Percentiles rank a stretch among this genome's conserved stretches.
Evolutionary conservation across 257 asterid species (phyloP).

Genomic region (Verbascum thapsus): DNA sequence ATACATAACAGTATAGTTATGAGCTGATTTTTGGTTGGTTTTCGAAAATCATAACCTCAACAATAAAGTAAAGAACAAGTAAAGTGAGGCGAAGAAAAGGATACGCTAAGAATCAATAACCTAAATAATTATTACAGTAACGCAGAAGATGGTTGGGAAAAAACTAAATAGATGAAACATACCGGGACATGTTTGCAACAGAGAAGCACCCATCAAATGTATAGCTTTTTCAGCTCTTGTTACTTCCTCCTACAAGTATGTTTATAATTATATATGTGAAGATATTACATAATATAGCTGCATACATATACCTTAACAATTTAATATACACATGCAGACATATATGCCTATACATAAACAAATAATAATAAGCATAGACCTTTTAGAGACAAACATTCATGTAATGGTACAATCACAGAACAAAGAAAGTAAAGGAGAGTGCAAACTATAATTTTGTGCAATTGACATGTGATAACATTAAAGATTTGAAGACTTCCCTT

Average conservation of each 20-base stretch:
- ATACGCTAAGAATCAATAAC: constrained; percentile 1
- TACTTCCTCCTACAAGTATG: constrained; percentile 74
- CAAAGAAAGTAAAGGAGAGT: not conserved
- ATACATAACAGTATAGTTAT: not conserved
- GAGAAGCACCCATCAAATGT: constrained; percentile 80
- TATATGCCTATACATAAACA: not conserved
- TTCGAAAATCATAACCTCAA: not conserved
- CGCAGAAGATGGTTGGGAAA: constrained; percentile 5
- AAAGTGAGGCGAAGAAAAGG: not conserved
- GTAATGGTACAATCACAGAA: not conserved
- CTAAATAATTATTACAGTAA: not conserved
- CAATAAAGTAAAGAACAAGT: not conserved
- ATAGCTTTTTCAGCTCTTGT: constrained; percentile 78
- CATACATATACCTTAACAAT: constrained; percentile 13
- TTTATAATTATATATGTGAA: constrained; percentile 10
- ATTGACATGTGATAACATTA: constrained; percentile 13
- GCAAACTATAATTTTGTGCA: constrained; percentile 21
- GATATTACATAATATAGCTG: constrained; percentile 12
- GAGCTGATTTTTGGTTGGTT: constrained; percentile 10
- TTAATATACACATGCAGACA: constrained; percentile 9
- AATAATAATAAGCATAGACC: not conserved
- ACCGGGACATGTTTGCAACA: constrained; percentile 73
- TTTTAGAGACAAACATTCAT: not conserved
- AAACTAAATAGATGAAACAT: constrained; percentile 28
- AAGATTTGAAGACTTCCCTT: constrained; percentile 2